Percentiles rank a stretch among this genome's conserved stretches.
These are phyloP conservation scores for Podospora sp. DNA, from an alignment of 495 filamentous ascomycete genomes.

Conservation along the genomic window DNA sequence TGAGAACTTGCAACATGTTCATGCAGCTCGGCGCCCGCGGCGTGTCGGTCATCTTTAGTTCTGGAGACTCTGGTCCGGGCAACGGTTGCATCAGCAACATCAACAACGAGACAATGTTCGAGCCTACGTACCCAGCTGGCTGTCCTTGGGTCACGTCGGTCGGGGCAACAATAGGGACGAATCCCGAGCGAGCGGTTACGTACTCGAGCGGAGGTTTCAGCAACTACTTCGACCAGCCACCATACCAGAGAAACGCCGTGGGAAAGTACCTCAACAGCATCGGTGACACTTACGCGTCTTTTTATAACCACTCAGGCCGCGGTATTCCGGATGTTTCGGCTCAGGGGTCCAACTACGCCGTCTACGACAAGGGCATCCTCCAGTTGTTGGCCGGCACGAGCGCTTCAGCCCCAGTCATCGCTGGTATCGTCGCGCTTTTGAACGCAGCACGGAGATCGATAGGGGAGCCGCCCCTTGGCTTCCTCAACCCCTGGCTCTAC, in stretches of 20 bases:
- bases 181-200: slow-evolving; percentile 63
- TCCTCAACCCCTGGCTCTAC: slow-evolving; percentile 79
- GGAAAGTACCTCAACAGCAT: slow-evolving; percentile 45
- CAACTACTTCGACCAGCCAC: slow-evolving; percentile 62
- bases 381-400: slow-evolving; percentile 58
- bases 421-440: slow-evolving; percentile 64
- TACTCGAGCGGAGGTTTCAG: slow-evolving; percentile 65
- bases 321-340: slow-evolving; percentile 76
- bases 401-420: slow-evolving; percentile 64
- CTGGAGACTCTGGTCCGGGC: slow-evolving; percentile 74
- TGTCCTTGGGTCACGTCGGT: slow-evolving; percentile 79
- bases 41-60: slow-evolving; percentile 72
- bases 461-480: slow-evolving; percentile 62
- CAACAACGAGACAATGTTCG: slow-evolving; percentile 67
- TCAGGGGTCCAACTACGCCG: slow-evolving; percentile 40
- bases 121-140: slow-evolving; percentile 51
- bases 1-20: slow-evolving; percentile 69
- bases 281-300: slow-evolving; percentile 24
- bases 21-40: slow-evolving; percentile 70
- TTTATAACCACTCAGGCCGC: slow-evolving; percentile 61
- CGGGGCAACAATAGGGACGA: slow-evolving; percentile 62
- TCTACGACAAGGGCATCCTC: slow-evolving; percentile 17
- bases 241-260: slow-evolving; percentile 63
- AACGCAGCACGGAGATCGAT: slow-evolving; percentile 65
- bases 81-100: slow-evolving; percentile 69